These are phyloP conservation scores for Trichoderma simmonsii DNA, from an alignment of 2,329 filamentous ascomycete genomes.

Conservation along the genomic window DNA sequence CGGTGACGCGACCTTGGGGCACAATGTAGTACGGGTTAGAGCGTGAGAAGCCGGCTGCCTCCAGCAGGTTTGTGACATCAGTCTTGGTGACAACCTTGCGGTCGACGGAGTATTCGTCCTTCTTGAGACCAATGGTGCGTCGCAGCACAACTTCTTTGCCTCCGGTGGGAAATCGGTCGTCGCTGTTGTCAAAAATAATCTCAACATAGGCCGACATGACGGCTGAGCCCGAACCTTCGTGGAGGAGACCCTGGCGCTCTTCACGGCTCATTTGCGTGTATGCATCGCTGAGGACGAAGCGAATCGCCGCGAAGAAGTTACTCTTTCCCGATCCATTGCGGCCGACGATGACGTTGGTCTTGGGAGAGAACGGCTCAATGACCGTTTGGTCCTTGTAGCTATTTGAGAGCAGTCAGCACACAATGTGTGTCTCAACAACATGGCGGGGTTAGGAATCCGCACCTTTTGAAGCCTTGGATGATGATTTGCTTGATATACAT, in stretches of 20 bases:
- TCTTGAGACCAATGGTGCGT: constrained; percentile 93
- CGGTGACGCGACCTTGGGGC: constrained; percentile 91
- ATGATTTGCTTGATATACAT: constrained; percentile 99
- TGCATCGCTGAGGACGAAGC: constrained; percentile 95
- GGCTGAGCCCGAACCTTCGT: constrained; percentile 95
- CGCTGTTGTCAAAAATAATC: constrained; percentile 96
- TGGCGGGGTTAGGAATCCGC: constrained; percentile 28
- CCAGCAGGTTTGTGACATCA: constrained; percentile 92
- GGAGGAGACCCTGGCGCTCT: constrained; percentile 91
- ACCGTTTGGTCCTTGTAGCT: constrained; percentile 99
- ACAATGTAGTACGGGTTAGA: constrained; percentile 99
- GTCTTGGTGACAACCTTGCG: constrained; percentile 93
- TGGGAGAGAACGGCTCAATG: constrained; percentile 95
- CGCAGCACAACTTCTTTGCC: constrained; percentile 87
- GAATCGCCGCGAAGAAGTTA: constrained; percentile 99
- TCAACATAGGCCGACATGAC: constrained; percentile 99
- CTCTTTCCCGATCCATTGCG: constrained; percentile 99
- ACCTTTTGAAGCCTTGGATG: constrained; percentile 99
- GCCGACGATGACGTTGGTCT: constrained; percentile 97
- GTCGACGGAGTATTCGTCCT: constrained; percentile 97
- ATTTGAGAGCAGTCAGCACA: constrained; percentile 21
- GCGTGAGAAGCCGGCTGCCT: constrained; percentile 92
- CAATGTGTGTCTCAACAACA: not conserved
- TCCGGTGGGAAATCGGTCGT: constrained; percentile 91
- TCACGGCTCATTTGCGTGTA: constrained; percentile 95